phyloP scores from a whole-genome alignment of 2,329 filamentous ascomycete genomes.

The Pseudogymnoascus sp. region DNA sequence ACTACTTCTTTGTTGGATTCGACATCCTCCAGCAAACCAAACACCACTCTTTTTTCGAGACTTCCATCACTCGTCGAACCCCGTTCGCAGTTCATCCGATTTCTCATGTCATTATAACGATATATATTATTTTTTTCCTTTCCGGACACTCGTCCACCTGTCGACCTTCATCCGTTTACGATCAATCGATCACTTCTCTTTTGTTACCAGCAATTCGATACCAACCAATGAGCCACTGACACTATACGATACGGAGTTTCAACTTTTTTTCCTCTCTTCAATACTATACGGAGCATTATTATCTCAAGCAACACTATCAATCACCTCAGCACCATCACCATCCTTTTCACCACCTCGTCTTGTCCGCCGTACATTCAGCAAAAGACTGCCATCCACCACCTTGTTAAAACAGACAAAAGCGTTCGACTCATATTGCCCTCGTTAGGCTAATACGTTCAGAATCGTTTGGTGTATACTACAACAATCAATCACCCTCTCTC shows the following conservation, averaged over 20 bases:
- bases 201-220: constrained; percentile 45
- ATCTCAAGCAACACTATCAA: constrained; percentile 27
- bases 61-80: constrained; percentile 8
- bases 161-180: constrained; percentile 25
- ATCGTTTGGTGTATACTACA: constrained; percentile 26
- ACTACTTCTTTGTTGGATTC: constrained; percentile 26
- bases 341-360: constrained; percentile 18
- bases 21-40: constrained; percentile 15
- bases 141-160: constrained; percentile 24
- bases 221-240: constrained; percentile 35
- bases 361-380: constrained; percentile 15
- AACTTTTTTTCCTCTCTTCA: constrained; percentile 23
- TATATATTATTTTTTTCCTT: constrained; percentile 26
- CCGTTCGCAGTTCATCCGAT: constrained; percentile 12
- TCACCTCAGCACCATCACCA: constrained; percentile 26
- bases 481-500: constrained; percentile 12
- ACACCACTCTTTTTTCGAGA: constrained; percentile 11
- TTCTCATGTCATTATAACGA: constrained; percentile 33
- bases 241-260: constrained; percentile 32
- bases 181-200: constrained; percentile 41
- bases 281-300: constrained; percentile 22
- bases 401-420: constrained; percentile 31
- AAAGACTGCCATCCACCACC: constrained; percentile 20
- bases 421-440: constrained; percentile 15
- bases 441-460: constrained; percentile 23